These are phyloP conservation scores for Malus fusca DNA, from an alignment of 306 rosid species.

Conservation along the genomic window DNA sequence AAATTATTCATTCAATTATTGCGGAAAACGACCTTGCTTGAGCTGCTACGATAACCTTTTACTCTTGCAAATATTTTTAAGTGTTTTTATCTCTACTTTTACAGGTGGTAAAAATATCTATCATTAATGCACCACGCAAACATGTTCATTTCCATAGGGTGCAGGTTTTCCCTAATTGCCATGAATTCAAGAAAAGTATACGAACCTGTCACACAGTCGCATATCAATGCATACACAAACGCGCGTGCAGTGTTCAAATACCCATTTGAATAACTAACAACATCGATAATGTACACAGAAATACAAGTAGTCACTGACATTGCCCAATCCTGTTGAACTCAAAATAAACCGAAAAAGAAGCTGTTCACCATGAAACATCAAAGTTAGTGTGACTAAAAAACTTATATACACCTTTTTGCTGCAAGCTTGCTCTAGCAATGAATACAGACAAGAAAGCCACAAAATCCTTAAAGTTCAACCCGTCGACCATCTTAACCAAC, in stretches of 20 bases:
- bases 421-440: slow-evolving; percentile 54
- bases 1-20: no score
- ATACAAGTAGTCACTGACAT: background rate
- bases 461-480: slow-evolving; percentile 78
- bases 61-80: no score
- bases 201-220: background rate
- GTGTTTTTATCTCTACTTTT: no score
- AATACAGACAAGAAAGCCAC: slow-evolving; percentile 90
- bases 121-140: background rate
- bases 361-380: background rate
- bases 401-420: slow-evolving; percentile 63
- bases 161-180: background rate
- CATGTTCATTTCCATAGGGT: background rate
- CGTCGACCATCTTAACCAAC: slow-evolving; percentile 82
- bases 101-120: no score
- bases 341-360: background rate
- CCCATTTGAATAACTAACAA: background rate
- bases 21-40: no score
- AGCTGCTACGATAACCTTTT: no score
- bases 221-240: no score
- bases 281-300: background rate
- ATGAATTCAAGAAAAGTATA: background rate
- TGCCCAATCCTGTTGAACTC: background rate
- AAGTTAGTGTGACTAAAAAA: background rate
- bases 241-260: background rate